These are phyloP conservation scores for Coffea canephora DNA, from an alignment of 257 asterid genomes.

Conservation along the genomic window DNA sequence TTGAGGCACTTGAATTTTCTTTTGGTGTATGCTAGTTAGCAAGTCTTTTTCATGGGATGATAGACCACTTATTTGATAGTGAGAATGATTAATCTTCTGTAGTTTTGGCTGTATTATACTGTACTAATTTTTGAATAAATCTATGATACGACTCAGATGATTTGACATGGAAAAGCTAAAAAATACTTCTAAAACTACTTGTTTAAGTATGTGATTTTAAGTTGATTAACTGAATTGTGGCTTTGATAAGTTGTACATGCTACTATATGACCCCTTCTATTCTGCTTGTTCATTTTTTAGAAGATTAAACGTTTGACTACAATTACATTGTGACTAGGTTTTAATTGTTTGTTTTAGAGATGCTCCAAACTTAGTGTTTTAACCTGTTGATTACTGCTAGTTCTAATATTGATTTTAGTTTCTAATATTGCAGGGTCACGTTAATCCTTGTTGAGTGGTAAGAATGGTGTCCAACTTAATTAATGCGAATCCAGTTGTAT, in stretches of 20 bases:
- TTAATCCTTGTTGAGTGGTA: slow-evolving; percentile 25
- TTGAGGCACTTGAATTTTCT: background rate
- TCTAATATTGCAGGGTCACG: slow-evolving; percentile 10
- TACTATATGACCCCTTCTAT: background rate
- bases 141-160: too few relatives aligned
- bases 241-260: background rate
- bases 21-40: too few relatives aligned
- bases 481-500: slow-evolving; percentile 83
- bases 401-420: background rate
- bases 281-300: background rate
- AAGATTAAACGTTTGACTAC: background rate
- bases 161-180: background rate
- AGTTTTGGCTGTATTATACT: background rate
- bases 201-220: background rate
- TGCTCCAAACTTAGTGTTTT: background rate
- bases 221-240: background rate
- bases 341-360: background rate
- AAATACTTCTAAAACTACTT: background rate
- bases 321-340: background rate
- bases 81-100: background rate
- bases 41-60: too few relatives aligned
- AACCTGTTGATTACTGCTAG: background rate
- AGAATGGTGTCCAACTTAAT: slow-evolving; percentile 67
- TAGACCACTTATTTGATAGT: background rate
- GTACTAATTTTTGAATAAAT: too few relatives aligned